A percentile compares a stretch with the other conserved stretches of the same genome.
Conservation (phyloP, 495 filamentous ascomycete species). For the Talaromyces wortmannii region DNA sequence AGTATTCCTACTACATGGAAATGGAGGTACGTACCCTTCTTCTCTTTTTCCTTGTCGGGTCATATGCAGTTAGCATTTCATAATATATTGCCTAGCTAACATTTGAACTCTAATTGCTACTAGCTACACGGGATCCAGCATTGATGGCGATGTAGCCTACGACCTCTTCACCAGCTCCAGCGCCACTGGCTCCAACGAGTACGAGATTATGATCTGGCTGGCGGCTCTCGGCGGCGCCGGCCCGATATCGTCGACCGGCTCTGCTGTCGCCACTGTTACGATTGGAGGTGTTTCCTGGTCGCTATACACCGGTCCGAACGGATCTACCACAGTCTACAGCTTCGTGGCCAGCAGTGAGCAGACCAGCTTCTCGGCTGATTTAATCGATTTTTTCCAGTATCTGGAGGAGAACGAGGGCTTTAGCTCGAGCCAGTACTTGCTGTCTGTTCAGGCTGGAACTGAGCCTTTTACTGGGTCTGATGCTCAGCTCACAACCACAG, state of each 20-base stretch:
- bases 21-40: conserved; percentile 38
- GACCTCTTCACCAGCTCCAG: conserved; percentile 54
- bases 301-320: conserved; percentile 51
- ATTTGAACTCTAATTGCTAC: not conserved
- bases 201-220: conserved; percentile 72
- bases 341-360: conserved; percentile 48
- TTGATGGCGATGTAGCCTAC: conserved; percentile 60
- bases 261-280: conserved; percentile 42
- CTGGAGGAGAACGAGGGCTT: conserved; percentile 42
- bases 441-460: conserved; percentile 48
- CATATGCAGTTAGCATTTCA: not conserved
- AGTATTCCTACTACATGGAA: conserved; percentile 46
- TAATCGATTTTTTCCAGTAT: conserved; percentile 52
- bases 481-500: conserved; percentile 26
- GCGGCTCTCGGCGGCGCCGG: conserved; percentile 54
- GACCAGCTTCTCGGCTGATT: conserved; percentile 47
- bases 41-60: not conserved
- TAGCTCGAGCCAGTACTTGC: conserved; percentile 44
- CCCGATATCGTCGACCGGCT: conserved; percentile 53
- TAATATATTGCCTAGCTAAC: not conserved
- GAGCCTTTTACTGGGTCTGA: conserved; percentile 45
- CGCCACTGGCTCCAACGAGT: conserved; percentile 37
- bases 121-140: conserved; percentile 46
- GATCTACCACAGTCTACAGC: conserved; percentile 49
- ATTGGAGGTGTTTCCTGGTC: conserved; percentile 46